Base-by-base conservation (phyloP, 2,329 filamentous ascomycete species). In the Cryphonectria japonica region DNA sequence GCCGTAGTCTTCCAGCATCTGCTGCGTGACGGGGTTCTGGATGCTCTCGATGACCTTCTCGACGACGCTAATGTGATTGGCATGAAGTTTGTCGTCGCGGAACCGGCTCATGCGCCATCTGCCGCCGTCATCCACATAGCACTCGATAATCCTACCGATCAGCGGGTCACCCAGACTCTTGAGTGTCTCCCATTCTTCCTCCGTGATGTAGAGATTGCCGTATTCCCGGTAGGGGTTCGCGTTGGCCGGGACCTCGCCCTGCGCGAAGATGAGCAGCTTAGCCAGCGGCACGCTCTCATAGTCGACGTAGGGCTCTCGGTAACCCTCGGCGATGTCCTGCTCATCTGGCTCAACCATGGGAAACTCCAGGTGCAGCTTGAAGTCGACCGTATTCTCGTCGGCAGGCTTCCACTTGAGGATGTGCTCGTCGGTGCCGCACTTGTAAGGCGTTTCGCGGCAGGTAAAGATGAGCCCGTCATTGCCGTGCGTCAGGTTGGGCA, bases 371-470 rank as follows among this genome's bases (percentile, higher is more conserved):
- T 88, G 88, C 76, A 98, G 86, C 59, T 92, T 88, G 80, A 97
- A 98, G 80, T 99, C 96, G 75, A 99, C 90, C 0, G 94, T 97
- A 83, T 99, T 99, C 80, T 99, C 96, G 75, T 93, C 87, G 4
- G 94, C 93, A 0, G 95, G 94, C 82, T 99, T 99, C 96, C 96
- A 99, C 81, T 99, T 99, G 54, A 99, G 85, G 74, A 98, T 99
- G 79, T 97, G 92, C 66, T 89, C 89, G 81, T 99, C 96, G 16
- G 96, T 99, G 75, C 96, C 96, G 75, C 92, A 91, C 76, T 91
- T 91, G 83, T 99, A 99, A 13, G 91, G 87, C 26, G 93, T 94
- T 76, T 90, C 92, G 74, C 93, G 90, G 82, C 95, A 97, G n/a
- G 96, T 98, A 82, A 98, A 99, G 78, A 99, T 97, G 63, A 99